Base-by-base conservation (phyloP, 495 filamentous ascomycete genomes). In the Neurospora tetrasperma region DNA sequence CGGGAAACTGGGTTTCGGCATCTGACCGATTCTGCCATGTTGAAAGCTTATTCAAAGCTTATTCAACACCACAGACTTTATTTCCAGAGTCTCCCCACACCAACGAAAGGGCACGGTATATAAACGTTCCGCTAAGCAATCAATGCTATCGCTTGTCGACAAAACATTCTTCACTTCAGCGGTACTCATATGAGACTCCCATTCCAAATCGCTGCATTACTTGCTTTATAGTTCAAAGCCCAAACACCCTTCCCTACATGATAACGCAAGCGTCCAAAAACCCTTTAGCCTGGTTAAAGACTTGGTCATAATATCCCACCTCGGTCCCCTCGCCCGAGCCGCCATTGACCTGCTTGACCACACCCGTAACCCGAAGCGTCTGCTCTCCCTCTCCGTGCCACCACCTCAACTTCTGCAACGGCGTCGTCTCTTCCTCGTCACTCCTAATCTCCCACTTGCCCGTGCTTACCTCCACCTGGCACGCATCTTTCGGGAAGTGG, bases 381-480 rank as follows among this genome's bases (percentile, higher is more conserved):
- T 98, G 95, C 73, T 93, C 86, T 0, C 95, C 96, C 66, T 89
- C 89, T 5, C 87, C 89, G 82, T 98, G 94, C 93, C 93, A 97
- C 96, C 96, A 99, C 75, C 86, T 86, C 38, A 99, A 83, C 68
- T 88, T 85, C 80, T 96, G 96, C 23, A 91, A 76, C 77, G 88
- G 83, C n/a, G 87, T 86, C 1, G 85, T 86, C 75, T 91, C 85
- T 12, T 88, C 85, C 38, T 94, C 91, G 40, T 92, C 89, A 18
- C 82, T 86, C 77, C 90, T 90, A 76, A 97, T 91, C 39, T 90
- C 88, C 94, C 94, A 98, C 77, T 95, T 96, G 1, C 96, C 96
- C 5, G 91, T 91, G 78, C 89, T 94, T 68, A 94, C 90, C 38
- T 90, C 87, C 7, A 98, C 88, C 4, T 81, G 82, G 40, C 90